A percentile compares a stretch with the other conserved stretches of the same genome.
phyloP scores from a whole-genome alignment of 2,329 filamentous ascomycete genomes.

The Aspergillaceae sp. region DNA sequence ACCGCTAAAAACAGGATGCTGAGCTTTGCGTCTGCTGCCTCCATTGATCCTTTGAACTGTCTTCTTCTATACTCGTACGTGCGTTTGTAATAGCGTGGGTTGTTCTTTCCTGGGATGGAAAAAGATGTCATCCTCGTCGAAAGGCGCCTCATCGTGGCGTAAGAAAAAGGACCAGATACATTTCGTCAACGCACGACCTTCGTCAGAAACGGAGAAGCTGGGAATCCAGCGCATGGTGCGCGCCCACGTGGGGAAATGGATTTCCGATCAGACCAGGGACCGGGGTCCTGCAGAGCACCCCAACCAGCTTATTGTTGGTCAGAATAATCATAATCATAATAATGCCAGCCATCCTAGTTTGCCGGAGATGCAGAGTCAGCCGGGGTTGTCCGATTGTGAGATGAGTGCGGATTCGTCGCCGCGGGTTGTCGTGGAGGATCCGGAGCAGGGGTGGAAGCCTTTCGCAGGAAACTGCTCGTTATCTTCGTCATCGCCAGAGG shows the following conservation, averaged over 20 bases:
- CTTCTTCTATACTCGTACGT: not conserved
- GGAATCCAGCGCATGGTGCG: conserved; percentile 23
- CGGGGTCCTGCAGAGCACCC: not conserved
- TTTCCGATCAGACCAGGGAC: conserved; percentile 27
- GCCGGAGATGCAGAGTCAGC: too few species aligned
- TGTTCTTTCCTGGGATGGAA: conserved; percentile 1
- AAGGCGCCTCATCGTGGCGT: conserved; percentile 3
- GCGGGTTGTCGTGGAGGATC: not conserved
- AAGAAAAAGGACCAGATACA: conserved; percentile 20
- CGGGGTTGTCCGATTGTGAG: not conserved
- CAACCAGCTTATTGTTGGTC: too few species aligned
- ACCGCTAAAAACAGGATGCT: conserved; percentile 11
- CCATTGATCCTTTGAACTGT: not conserved
- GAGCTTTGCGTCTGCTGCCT: conserved; percentile 5
- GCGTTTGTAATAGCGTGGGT: not conserved
- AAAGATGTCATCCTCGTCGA: conserved; percentile 1
- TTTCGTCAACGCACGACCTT: conserved; percentile 26
- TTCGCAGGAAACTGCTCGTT: too few species aligned
- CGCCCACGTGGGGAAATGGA: conserved; percentile 29
- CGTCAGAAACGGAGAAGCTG: conserved; percentile 20
- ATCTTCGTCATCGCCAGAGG: conserved; percentile 4
- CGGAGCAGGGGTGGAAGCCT: not conserved
- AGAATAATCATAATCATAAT: too few species aligned
- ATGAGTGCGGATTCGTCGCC: not conserved
- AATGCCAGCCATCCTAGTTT: too few species aligned